These are phyloP conservation scores for Strombidium stylifer DNA, from an alignment of 73 alveolate genomes.

Conservation along the genomic window DNA sequence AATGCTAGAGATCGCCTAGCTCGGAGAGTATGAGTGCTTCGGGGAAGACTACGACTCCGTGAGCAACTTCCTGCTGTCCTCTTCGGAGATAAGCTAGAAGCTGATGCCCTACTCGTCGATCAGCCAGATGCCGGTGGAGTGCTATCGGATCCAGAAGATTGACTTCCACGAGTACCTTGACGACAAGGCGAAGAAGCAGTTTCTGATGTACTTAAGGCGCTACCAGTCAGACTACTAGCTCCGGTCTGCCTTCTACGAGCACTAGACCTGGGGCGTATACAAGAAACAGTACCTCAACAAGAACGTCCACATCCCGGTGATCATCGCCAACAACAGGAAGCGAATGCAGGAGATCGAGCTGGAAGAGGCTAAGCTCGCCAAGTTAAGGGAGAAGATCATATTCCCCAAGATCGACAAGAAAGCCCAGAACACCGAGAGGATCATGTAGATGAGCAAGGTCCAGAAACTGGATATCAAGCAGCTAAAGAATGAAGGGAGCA, in stretches of 20 bases:
- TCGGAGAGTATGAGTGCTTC: slow-evolving; percentile 50
- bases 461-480: too few species aligned
- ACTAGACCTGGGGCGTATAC: slow-evolving; percentile 12
- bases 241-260: slow-evolving; percentile 14
- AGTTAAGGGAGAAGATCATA: slow-evolving; percentile 2
- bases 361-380: background rate
- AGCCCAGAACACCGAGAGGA: slow-evolving; percentile 12
- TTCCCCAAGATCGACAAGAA: slow-evolving; percentile 37
- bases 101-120: slow-evolving; percentile 35
- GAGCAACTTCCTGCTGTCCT: slow-evolving; percentile 3
- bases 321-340: slow-evolving; percentile 1
- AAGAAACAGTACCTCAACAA: slow-evolving; percentile 5
- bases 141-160: slow-evolving; percentile 21
- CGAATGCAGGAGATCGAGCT: slow-evolving; percentile 19
- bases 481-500: too few species aligned
- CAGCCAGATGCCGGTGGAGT: slow-evolving; percentile 20
- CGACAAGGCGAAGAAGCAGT: slow-evolving; percentile 14
- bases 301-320: slow-evolving; percentile 11
- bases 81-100: slow-evolving; percentile 8
- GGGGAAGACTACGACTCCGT: slow-evolving; percentile 33
- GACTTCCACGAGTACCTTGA: slow-evolving; percentile 46
- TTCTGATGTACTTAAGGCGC: slow-evolving; percentile 15
- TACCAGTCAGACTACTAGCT: slow-evolving; percentile 35
- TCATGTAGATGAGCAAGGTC: too few species aligned
- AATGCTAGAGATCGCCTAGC: slow-evolving; percentile 17